phyloP scores from a whole-genome alignment of 2,329 filamentous ascomycete species.

The Colletotrichum tanaceti region DNA sequence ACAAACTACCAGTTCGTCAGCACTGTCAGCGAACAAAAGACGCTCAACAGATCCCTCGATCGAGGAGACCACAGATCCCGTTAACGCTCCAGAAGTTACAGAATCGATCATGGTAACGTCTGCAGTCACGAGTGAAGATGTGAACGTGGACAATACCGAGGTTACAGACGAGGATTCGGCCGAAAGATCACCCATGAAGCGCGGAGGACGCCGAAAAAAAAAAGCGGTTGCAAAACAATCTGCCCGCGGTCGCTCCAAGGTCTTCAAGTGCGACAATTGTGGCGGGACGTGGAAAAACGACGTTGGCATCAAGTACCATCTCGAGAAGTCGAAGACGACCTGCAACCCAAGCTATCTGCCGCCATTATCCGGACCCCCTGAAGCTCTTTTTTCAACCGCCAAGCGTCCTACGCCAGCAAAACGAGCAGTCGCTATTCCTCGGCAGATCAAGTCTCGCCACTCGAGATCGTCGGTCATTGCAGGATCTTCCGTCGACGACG shows the following conservation, averaged over 20 bases:
- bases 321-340: slow-evolving; percentile 63
- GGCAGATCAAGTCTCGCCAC: slow-evolving; percentile 15
- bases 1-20: neutral
- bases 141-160: neutral
- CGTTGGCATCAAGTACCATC: slow-evolving; percentile 68
- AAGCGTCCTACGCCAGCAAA: slow-evolving; percentile 14
- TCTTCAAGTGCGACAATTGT: slow-evolving; percentile 65
- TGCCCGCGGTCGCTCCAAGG: slow-evolving; percentile 40
- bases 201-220: slow-evolving; percentile 29
- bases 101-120: slow-evolving; percentile 22
- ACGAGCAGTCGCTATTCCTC: slow-evolving; percentile 7
- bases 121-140: neutral
- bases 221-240: slow-evolving; percentile 38
- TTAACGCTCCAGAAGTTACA: neutral
- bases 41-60: neutral
- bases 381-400: slow-evolving; percentile 7
- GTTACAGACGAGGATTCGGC: neutral
- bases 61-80: neutral
- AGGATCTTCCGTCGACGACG: neutral
- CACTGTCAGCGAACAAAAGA: neutral
- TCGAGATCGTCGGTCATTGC: neutral
- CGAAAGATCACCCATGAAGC: slow-evolving; percentile 3
- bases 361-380: slow-evolving; percentile 34
- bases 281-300: slow-evolving; percentile 68
- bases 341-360: slow-evolving; percentile 64